Evolutionary conservation across 1,284 basidiomycete species (phyloP), one percentile per base, ranked within the genome.

Genomic region (Athelia psychrophila): DNA sequence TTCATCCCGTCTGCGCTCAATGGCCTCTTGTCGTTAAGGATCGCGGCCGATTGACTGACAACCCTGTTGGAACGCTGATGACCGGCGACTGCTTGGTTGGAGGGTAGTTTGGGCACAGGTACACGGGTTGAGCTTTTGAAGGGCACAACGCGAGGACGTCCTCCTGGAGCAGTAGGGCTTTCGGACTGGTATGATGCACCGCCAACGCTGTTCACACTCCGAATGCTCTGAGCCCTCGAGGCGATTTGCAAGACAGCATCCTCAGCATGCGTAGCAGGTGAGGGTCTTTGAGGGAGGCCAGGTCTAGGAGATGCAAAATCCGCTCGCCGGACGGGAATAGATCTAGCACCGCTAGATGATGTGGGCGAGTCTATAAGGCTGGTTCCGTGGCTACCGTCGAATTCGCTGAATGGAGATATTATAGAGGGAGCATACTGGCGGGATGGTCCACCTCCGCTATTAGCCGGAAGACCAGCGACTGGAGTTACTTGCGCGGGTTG

Each of bases 51-150:
- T 67, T 90, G 86, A 65, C 86, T 88, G 19, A 76, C 72, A 9
- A 84, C 77, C 54, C 84, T 73, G 60, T 67, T 72, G 55, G 67
- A 59, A 22, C 50, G 45, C 24, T 55, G 66, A 44, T 59, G 62
- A 48, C 60, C 64, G 18, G 54, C 64, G 27, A 61, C 62, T 18
- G 57, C 63, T 58, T 65, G 58, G 65, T 64, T 45, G 68, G 65
- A 48, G 73, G 69, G 54, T 56, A 69, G 54, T 50, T 69, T 75
- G 35, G 85, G 82, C 3, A 80, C 72, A 30, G 85, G 85, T 20
- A 88, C 85, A n/a, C 83, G 80, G 25, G 78, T 76, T 22, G 84
- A 80, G 57, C 79, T 81, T 4, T 82, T 88, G 62, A 91, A 89
- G 36, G 83, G 84, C 25, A 90, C 86, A n/a, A 91, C 66, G 24